Evolutionary conservation across 192 early-diverging fungal species (phyloP).

Genomic region (Backusella westeae): DNA sequence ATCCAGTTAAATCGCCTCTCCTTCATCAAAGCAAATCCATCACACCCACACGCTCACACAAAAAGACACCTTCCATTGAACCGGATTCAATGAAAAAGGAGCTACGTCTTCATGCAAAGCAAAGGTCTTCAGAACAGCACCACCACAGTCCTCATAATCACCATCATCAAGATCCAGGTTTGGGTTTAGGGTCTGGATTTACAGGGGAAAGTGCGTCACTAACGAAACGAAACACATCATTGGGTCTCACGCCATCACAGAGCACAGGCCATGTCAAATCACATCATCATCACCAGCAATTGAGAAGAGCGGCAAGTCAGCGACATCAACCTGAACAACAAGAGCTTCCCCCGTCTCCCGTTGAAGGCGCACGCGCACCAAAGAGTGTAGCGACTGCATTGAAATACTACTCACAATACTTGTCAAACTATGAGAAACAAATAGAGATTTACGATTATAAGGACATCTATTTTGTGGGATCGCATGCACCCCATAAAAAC

Average conservation of each 20-base stretch:
- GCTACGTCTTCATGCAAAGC: not conserved
- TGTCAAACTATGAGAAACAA: slow-evolving; percentile 81
- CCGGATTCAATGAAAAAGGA: slow-evolving; percentile 1
- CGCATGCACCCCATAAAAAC: slow-evolving; percentile 5
- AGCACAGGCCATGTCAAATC: slow-evolving; percentile 4
- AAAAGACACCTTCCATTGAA: slow-evolving; percentile 5
- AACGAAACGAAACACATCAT: slow-evolving; percentile 2
- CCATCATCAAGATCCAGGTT: not conserved
- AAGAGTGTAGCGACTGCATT: slow-evolving; percentile 39
- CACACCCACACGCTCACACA: not conserved
- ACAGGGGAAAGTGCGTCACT: not conserved
- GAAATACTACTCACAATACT: slow-evolving; percentile 60
- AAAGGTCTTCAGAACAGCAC: not conserved
- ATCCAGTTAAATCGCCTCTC: not conserved
- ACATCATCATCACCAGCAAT: not conserved
- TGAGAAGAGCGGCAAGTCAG: not conserved
- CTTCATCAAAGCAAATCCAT: not conserved
- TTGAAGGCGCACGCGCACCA: not conserved
- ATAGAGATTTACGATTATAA: slow-evolving; percentile 21
- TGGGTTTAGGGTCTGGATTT: slow-evolving; percentile 13
- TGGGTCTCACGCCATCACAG: slow-evolving; percentile 5
- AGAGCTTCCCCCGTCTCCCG: not conserved
- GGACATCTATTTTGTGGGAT: slow-evolving; percentile 16
- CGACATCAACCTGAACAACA: not conserved
- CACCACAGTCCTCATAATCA: not conserved